phyloP scores from a whole-genome alignment of 2,329 filamentous ascomycete genomes.

The Exophiala calicioides region DNA sequence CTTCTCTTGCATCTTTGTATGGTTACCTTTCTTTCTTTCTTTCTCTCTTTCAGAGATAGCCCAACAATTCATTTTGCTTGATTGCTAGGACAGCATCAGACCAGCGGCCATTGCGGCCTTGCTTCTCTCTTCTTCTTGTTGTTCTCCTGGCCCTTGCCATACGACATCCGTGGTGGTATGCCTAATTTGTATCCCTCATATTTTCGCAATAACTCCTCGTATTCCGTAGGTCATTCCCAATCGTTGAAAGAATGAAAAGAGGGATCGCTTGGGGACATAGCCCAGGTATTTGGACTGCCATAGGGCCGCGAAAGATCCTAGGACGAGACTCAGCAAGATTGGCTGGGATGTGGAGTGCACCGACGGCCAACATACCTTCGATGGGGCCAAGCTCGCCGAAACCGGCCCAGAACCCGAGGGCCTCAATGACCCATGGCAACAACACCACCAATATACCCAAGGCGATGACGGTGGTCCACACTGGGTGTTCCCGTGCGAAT shows the following conservation, averaged over 20 bases:
- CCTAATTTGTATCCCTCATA: no score
- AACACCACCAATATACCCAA: constrained; percentile 32
- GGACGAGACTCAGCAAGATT: not conserved
- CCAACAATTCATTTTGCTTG: no score
- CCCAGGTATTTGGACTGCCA: constrained; percentile 45
- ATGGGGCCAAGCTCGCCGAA: constrained; percentile 34
- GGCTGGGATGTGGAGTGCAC: constrained; percentile 7
- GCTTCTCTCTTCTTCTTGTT: no score
- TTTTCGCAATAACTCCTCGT: constrained; percentile 7
- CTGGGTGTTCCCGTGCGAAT: constrained; percentile 32
- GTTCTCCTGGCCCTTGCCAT: no score
- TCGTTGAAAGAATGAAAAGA: constrained; percentile 48
- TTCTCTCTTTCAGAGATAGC: no score
- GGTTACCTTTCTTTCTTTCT: no score
- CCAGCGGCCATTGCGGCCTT: no score
- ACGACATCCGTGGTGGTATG: no score
- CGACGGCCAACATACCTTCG: constrained; percentile 21
- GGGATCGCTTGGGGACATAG: constrained; percentile 42
- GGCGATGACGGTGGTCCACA: constrained; percentile 32
- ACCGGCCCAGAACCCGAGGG: no score
- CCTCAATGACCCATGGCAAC: constrained; percentile 33
- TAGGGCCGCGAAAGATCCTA: constrained; percentile 41
- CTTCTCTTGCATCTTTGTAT: no score
- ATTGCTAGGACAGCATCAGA: no score
- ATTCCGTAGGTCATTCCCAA: constrained; percentile 45